Evolutionary conservation across 2,329 filamentous ascomycete genomes (phyloP).

Genomic region (Calonectria ilicicola): DNA sequence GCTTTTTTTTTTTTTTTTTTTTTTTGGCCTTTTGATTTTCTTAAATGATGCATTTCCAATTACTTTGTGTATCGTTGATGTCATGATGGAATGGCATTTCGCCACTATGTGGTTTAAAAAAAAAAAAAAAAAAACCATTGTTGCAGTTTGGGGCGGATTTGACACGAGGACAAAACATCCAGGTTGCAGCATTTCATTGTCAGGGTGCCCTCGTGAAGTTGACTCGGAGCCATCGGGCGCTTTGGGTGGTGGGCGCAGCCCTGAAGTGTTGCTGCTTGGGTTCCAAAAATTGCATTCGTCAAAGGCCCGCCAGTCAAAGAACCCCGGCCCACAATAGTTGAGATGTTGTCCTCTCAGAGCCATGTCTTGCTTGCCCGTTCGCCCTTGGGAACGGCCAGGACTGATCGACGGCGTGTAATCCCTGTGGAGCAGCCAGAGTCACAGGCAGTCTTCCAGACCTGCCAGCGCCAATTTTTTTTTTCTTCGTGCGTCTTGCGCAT

Average conservation of each 20-base stretch:
- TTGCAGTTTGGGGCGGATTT: not conserved
- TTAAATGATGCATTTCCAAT: not conserved
- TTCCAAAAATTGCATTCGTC: slow-evolving; percentile 33
- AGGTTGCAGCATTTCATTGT: not conserved
- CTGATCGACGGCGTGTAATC: slow-evolving; percentile 38
- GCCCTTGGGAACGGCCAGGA: slow-evolving; percentile 40
- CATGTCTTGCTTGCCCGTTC: slow-evolving; percentile 35
- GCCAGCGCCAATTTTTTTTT: slow-evolving; percentile 27
- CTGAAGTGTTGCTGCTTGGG: slow-evolving; percentile 31
- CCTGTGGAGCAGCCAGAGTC: slow-evolving; percentile 21
- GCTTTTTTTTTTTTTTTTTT: not conserved
- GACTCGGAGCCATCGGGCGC: slow-evolving; percentile 1
- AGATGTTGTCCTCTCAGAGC: slow-evolving; percentile 25
- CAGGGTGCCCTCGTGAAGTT: slow-evolving; percentile 16
- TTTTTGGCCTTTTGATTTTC: not conserved
- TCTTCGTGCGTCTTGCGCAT: slow-evolving; percentile 13
- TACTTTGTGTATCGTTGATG: too few relatives aligned
- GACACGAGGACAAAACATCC: slow-evolving; percentile 5
- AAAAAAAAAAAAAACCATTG: too few relatives aligned
- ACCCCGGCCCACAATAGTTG: slow-evolving; percentile 31
- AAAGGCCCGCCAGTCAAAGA: slow-evolving; percentile 33
- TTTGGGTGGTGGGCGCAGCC: slow-evolving; percentile 5
- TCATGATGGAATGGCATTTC: not conserved
- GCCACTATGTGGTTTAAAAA: too few relatives aligned
- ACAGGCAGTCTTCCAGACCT: slow-evolving; percentile 25